A percentile compares a stretch with the other conserved stretches of the same genome.
These are phyloP conservation scores for Termitomyces sp. DNA, from an alignment of 768 basidiomycete genomes.

Conservation along the genomic window DNA sequence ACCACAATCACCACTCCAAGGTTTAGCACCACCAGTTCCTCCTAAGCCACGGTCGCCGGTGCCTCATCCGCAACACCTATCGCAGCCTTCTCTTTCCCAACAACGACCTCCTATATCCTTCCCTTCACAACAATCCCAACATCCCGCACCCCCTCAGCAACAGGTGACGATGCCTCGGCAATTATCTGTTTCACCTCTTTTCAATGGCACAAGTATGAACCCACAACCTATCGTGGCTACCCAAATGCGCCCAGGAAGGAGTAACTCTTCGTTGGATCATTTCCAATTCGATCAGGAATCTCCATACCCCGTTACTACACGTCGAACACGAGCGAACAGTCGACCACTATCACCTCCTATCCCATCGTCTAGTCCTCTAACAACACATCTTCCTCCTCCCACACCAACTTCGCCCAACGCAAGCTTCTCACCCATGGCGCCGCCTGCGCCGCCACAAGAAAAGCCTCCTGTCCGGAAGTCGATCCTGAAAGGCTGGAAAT, in stretches of 20 bases:
- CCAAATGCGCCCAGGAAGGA: slow-evolving; percentile 34
- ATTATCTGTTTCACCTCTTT: slow-evolving; percentile 13
- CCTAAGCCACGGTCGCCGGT: slow-evolving; percentile 1
- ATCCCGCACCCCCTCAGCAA: slow-evolving; percentile 2
- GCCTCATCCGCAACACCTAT: background rate
- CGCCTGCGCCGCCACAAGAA: slow-evolving; percentile 29
- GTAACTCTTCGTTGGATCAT: slow-evolving; percentile 34
- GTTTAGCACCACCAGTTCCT: background rate
- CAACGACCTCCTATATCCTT: slow-evolving; percentile 1
- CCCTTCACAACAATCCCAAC: background rate
- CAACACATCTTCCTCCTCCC: slow-evolving; percentile 12
- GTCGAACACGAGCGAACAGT: slow-evolving; percentile 21
- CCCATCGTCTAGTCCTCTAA: slow-evolving; percentile 21
- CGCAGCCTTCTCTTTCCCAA: background rate
- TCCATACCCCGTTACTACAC: slow-evolving; percentile 53
- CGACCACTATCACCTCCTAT: slow-evolving; percentile 24
- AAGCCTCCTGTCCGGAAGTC: slow-evolving; percentile 56
- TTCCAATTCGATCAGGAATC: slow-evolving; percentile 74
- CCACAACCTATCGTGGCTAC: slow-evolving; percentile 36
- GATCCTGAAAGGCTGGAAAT: slow-evolving; percentile 65
- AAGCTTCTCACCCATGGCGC: slow-evolving; percentile 15
- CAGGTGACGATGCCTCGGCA: slow-evolving; percentile 3
- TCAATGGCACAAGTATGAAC: slow-evolving; percentile 14
- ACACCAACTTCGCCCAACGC: slow-evolving; percentile 8
- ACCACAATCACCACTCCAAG: background rate